A percentile compares a stretch with the other conserved stretches of the same genome.
Conservation (phyloP, 345 rosid genomes). For the Syzygium grande region DNA sequence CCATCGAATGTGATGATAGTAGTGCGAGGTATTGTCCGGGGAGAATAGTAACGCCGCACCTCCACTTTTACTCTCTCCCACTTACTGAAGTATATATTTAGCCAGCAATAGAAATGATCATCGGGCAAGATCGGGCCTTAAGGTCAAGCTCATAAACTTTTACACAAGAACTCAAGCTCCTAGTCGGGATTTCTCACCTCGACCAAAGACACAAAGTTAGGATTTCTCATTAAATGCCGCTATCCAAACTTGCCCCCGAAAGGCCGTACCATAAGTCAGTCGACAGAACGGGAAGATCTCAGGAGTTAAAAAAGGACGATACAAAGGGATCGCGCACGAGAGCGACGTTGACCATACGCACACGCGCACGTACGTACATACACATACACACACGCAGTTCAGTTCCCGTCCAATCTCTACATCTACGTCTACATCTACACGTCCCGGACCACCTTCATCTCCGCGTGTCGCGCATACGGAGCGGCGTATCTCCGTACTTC, state of each 20-base stretch:
- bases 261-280: neutral
- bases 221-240: neutral
- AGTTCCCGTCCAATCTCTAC: neutral
- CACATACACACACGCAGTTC: neutral
- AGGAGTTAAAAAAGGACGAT: neutral
- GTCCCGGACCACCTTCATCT: neutral
- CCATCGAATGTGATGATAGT: neutral
- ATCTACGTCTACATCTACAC: neutral
- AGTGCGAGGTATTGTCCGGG: fast-evolving
- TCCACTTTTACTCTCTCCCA: neutral
- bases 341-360: neutral
- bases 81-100: neutral
- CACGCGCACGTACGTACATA: neutral
- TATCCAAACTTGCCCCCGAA: neutral
- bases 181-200: neutral
- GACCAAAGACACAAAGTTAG: neutral
- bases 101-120: neutral
- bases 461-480: neutral
- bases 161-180: neutral
- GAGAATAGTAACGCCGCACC: neutral
- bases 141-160: neutral
- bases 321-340: neutral
- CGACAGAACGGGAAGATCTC: neutral
- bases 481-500: neutral
- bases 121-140: neutral